phyloP scores from a whole-genome alignment of 2,329 filamentous ascomycete genomes.

The Claviceps sp. region DNA sequence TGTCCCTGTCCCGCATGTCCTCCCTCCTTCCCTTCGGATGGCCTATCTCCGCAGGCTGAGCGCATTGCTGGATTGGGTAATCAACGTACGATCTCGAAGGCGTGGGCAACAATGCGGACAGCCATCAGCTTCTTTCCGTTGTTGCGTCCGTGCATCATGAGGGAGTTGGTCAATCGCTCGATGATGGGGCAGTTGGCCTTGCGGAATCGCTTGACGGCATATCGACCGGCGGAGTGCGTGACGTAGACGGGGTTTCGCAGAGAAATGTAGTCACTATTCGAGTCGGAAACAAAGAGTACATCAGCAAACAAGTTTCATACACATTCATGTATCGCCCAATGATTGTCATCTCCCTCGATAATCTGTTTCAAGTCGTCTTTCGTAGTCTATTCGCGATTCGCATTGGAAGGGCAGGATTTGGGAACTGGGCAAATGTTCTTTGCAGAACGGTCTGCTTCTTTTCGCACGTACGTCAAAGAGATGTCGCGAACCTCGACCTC shows the following conservation, averaged over 20 bases:
- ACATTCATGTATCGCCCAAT: not conserved
- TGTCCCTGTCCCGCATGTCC: not conserved
- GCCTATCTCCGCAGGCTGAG: not conserved
- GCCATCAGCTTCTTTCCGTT: constrained; percentile 99
- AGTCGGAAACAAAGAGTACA: constrained; percentile 10
- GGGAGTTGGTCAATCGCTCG: constrained; percentile 99
- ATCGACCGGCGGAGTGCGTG: constrained; percentile 96
- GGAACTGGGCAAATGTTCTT: not conserved
- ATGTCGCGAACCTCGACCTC: constrained; percentile 99
- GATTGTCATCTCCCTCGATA: not conserved
- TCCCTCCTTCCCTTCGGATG: not conserved
- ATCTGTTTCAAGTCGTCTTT: not conserved
- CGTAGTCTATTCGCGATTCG: not conserved
- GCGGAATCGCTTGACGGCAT: constrained; percentile 99
- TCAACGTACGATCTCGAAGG: constrained; percentile 93
- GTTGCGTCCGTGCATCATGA: constrained; percentile 99
- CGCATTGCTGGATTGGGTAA: not conserved
- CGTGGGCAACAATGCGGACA: constrained; percentile 95
- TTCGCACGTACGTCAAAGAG: constrained; percentile 75
- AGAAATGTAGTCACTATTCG: constrained; percentile 91
- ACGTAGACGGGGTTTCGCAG: constrained; percentile 98
- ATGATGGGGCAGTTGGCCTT: constrained; percentile 99
- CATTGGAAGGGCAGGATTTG: not conserved
- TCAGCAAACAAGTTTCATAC: constrained; percentile 16
- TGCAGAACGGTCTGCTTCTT: not conserved